Evolutionary conservation across 371 early-diverging fungal species (phyloP), one percentile per base, ranked within the genome.

Genomic region (Dichotomocladium elegans): DNA sequence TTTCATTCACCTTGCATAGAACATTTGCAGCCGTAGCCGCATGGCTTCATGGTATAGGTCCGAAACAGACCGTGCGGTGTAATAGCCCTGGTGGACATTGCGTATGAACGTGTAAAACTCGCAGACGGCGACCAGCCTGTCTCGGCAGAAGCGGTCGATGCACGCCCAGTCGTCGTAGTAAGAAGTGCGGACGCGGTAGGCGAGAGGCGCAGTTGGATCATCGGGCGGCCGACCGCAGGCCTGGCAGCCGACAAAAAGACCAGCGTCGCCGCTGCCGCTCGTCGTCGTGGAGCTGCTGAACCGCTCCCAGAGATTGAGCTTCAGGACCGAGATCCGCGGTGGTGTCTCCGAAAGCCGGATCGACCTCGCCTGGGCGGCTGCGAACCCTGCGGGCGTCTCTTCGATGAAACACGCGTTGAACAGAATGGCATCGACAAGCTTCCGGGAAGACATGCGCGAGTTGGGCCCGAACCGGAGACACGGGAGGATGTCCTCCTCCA

Each of bases 21-120:
- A 95, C 93, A 96, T 96, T 53, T 86, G 87, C 17, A 95, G 72
- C 44, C 91, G 86, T 47, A 94, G 70, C n/a, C 87, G 77, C 19
- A 89, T 70, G 3, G 86, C 77, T 64, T 96, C 95, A n/a, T 77
- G 66, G 63, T 85, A 92, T 12, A 95, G 62, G 55, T 92, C 94
- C 58, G 78, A 74, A n/a, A 81, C 67, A 0, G 77, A 66, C 24
- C 93, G 84, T 40, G 81, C 80, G 35, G 83, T 77, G 64, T 90
- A 94, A 28, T 90, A 80, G 1, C 96, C 94, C 53, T 90, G 88
- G 33, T 89, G 82, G 26, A 95, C 69, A 56, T 93, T 90, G 48
- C 93, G 86, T 37, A 94, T 83, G 71, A 96, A 95, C 15, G 83
- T 81, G 66, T 92, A 96, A 57, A 94, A 96, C 64, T 96, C 96